Conservation (phyloP, 208 protist genomes). For the Crithidia sp. region DNA sequence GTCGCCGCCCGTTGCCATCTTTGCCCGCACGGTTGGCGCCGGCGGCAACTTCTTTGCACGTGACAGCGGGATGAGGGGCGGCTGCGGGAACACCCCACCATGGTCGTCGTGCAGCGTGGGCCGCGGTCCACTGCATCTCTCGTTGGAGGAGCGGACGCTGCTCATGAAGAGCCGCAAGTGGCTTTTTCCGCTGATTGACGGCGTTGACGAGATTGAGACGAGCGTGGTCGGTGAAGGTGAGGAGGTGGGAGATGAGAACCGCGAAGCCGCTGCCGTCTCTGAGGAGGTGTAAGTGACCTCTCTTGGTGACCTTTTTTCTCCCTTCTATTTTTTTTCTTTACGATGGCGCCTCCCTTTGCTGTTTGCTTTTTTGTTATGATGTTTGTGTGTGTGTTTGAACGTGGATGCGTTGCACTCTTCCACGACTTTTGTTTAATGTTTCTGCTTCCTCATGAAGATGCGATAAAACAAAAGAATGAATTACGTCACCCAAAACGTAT, state of each 20-base stretch:
- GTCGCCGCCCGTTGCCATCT: background rate
- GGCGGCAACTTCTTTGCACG: background rate
- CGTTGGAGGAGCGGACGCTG: constrained; percentile 29
- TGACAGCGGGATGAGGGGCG: background rate
- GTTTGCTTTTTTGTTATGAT: background rate
- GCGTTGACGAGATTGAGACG: constrained; percentile 22
- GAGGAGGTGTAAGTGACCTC: too few species aligned
- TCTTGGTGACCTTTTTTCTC: too few species aligned
- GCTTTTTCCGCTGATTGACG: constrained; percentile 32
- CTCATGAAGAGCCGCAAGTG: constrained; percentile 27
- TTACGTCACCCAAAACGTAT: too few species aligned
- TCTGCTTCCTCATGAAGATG: background rate
- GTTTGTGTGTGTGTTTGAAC: background rate
- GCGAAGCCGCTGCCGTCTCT: background rate
- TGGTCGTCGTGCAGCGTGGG: background rate
- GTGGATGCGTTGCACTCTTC: background rate
- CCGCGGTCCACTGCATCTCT: constrained; percentile 18
- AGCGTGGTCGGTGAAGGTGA: background rate
- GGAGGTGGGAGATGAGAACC: background rate
- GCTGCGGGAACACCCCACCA: background rate
- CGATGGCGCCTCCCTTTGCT: background rate
- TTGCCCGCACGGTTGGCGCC: background rate
- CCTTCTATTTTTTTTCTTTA: too few species aligned
- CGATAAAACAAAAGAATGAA: too few species aligned
- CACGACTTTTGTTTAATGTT: background rate